Evolutionary conservation across 805 yeast genomes (phyloP), one percentile per base, ranked within the genome.

Genomic region (Metschnikowia lunata): DNA sequence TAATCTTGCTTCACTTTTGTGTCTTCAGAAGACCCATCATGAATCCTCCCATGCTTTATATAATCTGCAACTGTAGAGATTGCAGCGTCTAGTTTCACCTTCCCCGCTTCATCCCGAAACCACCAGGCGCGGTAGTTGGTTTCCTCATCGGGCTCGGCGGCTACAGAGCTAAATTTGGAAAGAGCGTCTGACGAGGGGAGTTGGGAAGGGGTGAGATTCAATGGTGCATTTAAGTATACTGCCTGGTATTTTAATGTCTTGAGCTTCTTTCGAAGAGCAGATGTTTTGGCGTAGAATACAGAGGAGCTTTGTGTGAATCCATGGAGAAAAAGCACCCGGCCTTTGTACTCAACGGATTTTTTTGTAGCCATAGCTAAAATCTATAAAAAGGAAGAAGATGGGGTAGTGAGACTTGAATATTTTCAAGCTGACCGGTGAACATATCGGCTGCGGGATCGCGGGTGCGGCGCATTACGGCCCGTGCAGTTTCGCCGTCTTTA

Each of bases 251-350:
- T 82, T 30, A 78, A 71, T 43, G 78, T 73, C 57, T 78, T 75
- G 47, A 93, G 67, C 36, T 81, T 76, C 57, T 93, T 91, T 50
- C 98, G 75, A 26, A 91, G 74, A 3, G 95, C 97, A 1, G 95
- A 82, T 0, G 97, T 83, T 63, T 93, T 91, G 54, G 85, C 87
- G 43, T 95, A 84, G 66, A 91, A 91, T 11, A 83, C 74, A 34
- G 83, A 75, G 7, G 91, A 91, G 49, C 82, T 84, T 71, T 91
- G 96, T 12, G 90, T 80, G 63, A 82, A 89, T 0, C 99, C 98
- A 53, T 91, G 99, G 27, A 93, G 69, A 64, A 93, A 91, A n/a
- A 91, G 70, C 26, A 91, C 72, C 54, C 81, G 82, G 10, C 71
- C 75, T 36, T 62, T 65, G 26, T 43, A 43, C 4, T 35, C 40